Conservation (phyloP, 495 filamentous ascomycete species). For the Daldinia decipiens region DNA sequence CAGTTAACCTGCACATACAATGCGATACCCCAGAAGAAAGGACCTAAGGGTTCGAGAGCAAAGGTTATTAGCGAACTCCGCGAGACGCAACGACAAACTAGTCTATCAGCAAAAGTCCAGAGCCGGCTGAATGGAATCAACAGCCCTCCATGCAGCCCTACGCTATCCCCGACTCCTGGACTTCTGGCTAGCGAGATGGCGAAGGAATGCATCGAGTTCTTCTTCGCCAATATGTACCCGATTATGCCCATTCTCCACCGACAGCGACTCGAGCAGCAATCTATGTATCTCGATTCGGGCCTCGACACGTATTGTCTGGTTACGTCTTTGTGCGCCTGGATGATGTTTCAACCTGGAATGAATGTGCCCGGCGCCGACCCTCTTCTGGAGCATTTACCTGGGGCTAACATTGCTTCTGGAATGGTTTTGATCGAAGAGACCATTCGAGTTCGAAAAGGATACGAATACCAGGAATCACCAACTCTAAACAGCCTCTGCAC, state of each 20-base stretch:
- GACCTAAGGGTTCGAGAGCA: constrained; percentile 81
- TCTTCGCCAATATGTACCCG: constrained; percentile 84
- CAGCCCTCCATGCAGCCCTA: constrained; percentile 56
- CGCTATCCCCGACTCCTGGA: constrained; percentile 61
- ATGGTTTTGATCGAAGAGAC: constrained; percentile 80
- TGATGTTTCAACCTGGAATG: constrained; percentile 86
- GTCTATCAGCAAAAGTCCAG: constrained; percentile 62
- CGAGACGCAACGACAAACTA: constrained; percentile 71
- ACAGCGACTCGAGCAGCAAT: constrained; percentile 71
- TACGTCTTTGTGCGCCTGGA: constrained; percentile 81
- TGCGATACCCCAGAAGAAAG: constrained; percentile 87
- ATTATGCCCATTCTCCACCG: constrained; percentile 83
- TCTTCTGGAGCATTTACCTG: constrained; percentile 63
- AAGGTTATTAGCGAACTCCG: constrained; percentile 83
- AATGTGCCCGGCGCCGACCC: constrained; percentile 64
- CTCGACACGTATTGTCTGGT: constrained; percentile 82
- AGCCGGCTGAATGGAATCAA: constrained; percentile 56
- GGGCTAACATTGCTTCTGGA: constrained; percentile 63
- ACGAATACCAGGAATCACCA: constrained; percentile 75
- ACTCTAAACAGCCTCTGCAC: constrained; percentile 76
- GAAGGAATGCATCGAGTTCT: constrained; percentile 79
- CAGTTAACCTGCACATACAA: constrained; percentile 81
- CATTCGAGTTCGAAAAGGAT: constrained; percentile 76
- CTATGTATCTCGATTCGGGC: constrained; percentile 70
- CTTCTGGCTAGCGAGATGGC: constrained; percentile 70